Conservation (phyloP, 2,329 filamentous ascomycete species). For the Neonectria faginata region DNA sequence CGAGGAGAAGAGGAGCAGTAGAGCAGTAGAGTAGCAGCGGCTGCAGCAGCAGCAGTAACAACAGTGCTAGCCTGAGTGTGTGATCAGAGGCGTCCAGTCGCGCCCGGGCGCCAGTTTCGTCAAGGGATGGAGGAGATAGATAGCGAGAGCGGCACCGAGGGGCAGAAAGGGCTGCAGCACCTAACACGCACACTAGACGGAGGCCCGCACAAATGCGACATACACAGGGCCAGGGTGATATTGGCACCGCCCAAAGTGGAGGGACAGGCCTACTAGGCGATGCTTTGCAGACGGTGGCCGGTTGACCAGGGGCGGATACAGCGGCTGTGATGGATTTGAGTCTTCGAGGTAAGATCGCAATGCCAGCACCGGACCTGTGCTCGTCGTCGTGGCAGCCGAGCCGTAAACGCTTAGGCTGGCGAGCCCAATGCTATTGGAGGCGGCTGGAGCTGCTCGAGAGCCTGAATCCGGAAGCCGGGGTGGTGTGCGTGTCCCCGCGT, state of each 20-base stretch:
- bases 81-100: neutral
- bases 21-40: neutral
- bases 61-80: neutral
- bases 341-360: neutral
- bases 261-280: neutral
- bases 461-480: neutral
- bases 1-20: neutral
- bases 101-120: conserved; percentile 10
- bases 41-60: neutral
- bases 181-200: neutral
- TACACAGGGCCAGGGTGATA: conserved; percentile 15
- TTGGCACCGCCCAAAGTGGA: conserved; percentile 12
- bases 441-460: neutral
- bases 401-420: too few relatives aligned
- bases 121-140: neutral
- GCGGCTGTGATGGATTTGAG: neutral
- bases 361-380: too few relatives aligned
- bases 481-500: conserved; percentile 1
- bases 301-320: neutral
- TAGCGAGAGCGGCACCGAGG: conserved; percentile 6
- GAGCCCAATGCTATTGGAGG: neutral
- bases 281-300: neutral
- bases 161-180: conserved; percentile 6
- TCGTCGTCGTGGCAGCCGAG: too few relatives aligned
- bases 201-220: conserved; percentile 35